These are phyloP conservation scores for Phoma sp. DNA, from an alignment of 2,329 filamentous ascomycete species.

Conservation along the genomic window DNA sequence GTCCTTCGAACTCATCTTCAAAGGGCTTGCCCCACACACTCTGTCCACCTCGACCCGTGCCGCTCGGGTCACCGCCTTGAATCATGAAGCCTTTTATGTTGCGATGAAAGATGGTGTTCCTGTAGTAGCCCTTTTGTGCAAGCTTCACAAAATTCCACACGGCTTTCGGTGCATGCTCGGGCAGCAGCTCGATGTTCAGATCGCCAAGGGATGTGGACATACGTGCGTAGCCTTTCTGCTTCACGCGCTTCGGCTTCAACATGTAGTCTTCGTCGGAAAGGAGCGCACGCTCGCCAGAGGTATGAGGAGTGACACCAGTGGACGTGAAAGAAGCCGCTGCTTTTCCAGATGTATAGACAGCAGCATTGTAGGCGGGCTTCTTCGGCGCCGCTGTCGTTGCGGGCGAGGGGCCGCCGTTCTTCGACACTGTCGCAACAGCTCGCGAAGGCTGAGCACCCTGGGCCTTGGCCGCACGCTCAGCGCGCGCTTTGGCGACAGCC, in stretches of 20 bases:
- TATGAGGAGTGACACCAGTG: conserved; percentile 91
- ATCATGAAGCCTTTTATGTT: conserved; percentile 98
- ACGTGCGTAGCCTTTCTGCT: conserved; percentile 89
- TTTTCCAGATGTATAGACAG: conserved; percentile 85
- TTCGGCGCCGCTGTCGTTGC: conserved; percentile 43
- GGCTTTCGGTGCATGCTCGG: conserved; percentile 87
- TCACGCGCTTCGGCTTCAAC: conserved; percentile 87
- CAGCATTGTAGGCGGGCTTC: conserved; percentile 72
- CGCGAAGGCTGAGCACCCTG: conserved; percentile 27
- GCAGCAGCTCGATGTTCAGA: conserved; percentile 85
- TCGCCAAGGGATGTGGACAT: conserved; percentile 85
- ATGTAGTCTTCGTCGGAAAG: conserved; percentile 96
- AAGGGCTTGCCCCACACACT: conserved; percentile 97
- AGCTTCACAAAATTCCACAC: conserved; percentile 97
- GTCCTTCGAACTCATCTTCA: conserved; percentile 89
- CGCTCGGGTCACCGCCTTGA: conserved; percentile 92
- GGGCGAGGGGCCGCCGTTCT: conserved; percentile 27
- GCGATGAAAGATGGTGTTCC: conserved; percentile 81
- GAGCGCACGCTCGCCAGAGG: conserved; percentile 82
- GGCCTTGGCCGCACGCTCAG: conserved; percentile 63
- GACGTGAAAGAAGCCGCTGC: conserved; percentile 95
- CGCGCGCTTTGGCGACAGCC: conserved; percentile 87
- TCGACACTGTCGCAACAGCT: conserved; percentile 26
- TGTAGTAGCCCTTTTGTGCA: conserved; percentile 89
- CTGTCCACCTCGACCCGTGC: conserved; percentile 86